Evolutionary conservation across 805 yeast genomes (phyloP).

Genomic region (Kazachstania bromeliacearum): DNA sequence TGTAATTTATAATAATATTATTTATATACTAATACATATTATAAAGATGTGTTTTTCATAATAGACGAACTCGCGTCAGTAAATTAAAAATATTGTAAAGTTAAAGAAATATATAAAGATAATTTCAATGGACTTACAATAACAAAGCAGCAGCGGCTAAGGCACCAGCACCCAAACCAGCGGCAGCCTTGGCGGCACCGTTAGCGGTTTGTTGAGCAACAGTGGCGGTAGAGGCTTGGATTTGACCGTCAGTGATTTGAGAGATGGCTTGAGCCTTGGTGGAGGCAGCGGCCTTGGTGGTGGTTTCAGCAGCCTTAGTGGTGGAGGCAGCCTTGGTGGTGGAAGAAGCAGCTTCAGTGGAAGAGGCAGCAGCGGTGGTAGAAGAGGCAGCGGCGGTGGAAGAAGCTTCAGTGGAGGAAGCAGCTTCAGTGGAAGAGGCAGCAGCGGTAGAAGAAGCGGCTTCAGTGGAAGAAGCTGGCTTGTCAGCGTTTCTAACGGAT

Average conservation of each 20-base stretch:
- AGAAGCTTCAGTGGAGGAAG: slow-evolving; percentile 4
- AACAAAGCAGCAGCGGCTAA: slow-evolving; percentile 11
- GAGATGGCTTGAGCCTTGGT: slow-evolving; percentile 6
- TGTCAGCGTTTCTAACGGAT: slow-evolving; percentile 5
- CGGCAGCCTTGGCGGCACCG: slow-evolving; percentile 5
- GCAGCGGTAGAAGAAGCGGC: slow-evolving; percentile 2
- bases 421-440: slow-evolving; percentile 5
- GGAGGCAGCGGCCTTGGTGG: slow-evolving; percentile 2
- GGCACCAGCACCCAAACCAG: slow-evolving; percentile 6
- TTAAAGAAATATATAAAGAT: not conserved
- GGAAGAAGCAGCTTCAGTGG: slow-evolving; percentile 7
- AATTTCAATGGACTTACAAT: slow-evolving; percentile 3
- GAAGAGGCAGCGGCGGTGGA: slow-evolving; percentile 4
- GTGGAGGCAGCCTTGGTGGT: slow-evolving; percentile 1
- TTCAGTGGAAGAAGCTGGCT: slow-evolving; percentile 5
- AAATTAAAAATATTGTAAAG: too few relatives aligned
- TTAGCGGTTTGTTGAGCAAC: slow-evolving; percentile 3
- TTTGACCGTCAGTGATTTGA: slow-evolving; percentile 8
- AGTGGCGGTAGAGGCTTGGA: slow-evolving; percentile 5
- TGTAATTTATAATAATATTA: too few relatives aligned
- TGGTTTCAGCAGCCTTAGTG: slow-evolving; percentile 2
- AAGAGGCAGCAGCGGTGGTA: slow-evolving; percentile 3
- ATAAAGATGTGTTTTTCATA: too few relatives aligned
- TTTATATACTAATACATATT: not conserved
- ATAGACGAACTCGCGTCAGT: too few relatives aligned